A percentile compares a stretch with the other conserved stretches of the same genome.
phyloP scores from a whole-genome alignment of 2,329 filamentous ascomycete genomes.

The Leptosphaerulina australis region DNA sequence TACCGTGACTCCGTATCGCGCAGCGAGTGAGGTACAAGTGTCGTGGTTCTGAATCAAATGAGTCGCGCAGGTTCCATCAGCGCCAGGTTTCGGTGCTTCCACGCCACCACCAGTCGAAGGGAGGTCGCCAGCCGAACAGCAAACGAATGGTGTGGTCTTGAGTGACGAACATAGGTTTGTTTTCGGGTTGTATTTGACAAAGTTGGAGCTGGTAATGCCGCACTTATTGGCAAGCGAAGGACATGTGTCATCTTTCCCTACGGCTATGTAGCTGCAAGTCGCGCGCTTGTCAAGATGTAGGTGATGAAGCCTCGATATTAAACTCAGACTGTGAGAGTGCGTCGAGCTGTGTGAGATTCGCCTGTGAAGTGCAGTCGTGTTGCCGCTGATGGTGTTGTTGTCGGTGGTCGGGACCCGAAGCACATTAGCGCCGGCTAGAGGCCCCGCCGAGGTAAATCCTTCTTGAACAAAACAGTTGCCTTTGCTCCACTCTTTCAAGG shows the following conservation, averaged over 20 bases:
- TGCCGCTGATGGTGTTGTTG: constrained; percentile 16
- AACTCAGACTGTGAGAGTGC: constrained; percentile 16
- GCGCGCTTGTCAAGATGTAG: constrained; percentile 33
- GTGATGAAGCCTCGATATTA: too few species aligned
- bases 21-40: constrained; percentile 45
- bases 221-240: too few species aligned
- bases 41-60: constrained; percentile 47
- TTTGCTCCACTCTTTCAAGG: background rate
- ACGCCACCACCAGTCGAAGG: too few species aligned
- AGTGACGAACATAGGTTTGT: too few species aligned
- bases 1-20: constrained; percentile 43
- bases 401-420: constrained; percentile 8
- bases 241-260: too few species aligned
- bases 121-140: too few species aligned
- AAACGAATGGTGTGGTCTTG: too few species aligned
- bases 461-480: background rate
- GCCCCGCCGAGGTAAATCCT: background rate
- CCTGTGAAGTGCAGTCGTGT: constrained; percentile 5
- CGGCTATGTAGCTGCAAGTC: too few species aligned
- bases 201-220: too few species aligned
- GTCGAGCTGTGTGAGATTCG: constrained; percentile 7
- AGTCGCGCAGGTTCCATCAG: constrained; percentile 48
- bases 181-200: too few species aligned
- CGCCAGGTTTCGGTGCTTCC: constrained; percentile 41
- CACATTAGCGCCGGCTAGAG: background rate